These are phyloP conservation scores for Vitis labrusca DNA, from an alignment of 164 flowering plant species.

Conservation along the genomic window DNA sequence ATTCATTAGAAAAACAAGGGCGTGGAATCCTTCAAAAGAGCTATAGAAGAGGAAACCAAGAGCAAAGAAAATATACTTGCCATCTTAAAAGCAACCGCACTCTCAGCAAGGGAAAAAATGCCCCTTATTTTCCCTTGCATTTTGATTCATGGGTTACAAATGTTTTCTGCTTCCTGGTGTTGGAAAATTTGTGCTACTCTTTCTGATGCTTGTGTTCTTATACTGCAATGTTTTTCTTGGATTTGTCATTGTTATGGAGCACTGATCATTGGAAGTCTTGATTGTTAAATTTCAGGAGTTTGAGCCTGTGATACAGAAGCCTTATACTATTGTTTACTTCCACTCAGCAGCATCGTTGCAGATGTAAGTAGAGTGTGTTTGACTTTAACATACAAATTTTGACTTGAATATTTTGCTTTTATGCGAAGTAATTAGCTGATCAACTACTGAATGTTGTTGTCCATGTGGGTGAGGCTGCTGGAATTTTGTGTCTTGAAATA, in stretches of 20 bases:
- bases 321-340: conserved; percentile 87
- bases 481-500: too few species aligned
- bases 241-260: background rate
- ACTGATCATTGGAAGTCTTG: background rate
- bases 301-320: conserved; percentile 96
- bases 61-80: too few species aligned
- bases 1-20: too few species aligned
- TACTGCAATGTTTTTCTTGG: background rate
- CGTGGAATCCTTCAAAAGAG: too few species aligned
- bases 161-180: background rate
- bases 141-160: background rate
- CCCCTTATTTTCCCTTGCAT: background rate
- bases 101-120: too few species aligned
- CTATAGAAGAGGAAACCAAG: too few species aligned
- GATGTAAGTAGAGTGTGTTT: conserved; percentile 51
- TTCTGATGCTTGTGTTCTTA: conserved; percentile 1
- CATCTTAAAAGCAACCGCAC: too few species aligned
- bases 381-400: background rate
- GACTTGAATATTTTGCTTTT: background rate
- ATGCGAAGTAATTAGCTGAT: background rate
- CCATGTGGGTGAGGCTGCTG: too few species aligned
- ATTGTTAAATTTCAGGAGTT: conserved; percentile 71
- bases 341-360: conserved; percentile 98
- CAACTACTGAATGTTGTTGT: background rate
- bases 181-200: background rate